Percentiles rank a stretch among this genome's conserved stretches.
These are phyloP conservation scores for Entomortierella parvispora DNA, from an alignment of 192 early-diverging fungal genomes.

Conservation along the genomic window DNA sequence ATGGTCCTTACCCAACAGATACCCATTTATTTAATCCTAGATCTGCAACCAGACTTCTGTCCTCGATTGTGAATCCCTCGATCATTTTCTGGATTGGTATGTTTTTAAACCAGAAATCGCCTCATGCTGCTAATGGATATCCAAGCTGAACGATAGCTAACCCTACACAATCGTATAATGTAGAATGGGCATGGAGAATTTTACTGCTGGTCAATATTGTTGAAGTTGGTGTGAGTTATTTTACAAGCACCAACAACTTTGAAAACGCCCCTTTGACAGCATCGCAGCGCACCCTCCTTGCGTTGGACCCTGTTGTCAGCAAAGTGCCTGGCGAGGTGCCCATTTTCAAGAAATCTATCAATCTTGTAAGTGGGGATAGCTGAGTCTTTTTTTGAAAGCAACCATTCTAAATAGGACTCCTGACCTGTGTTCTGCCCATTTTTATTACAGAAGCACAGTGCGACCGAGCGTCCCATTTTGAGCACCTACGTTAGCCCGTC, in stretches of 20 bases:
- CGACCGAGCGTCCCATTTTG: conserved; percentile 24
- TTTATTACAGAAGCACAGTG: conserved; percentile 8
- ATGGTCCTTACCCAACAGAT: not conserved
- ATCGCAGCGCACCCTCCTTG: conserved; percentile 37
- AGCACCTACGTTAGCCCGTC: conserved; percentile 41
- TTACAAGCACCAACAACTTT: conserved; percentile 30
- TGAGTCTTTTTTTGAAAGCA: too few species aligned
- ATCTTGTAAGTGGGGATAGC: conserved; percentile 22
- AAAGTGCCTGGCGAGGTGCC: conserved; percentile 32
- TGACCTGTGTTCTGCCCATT: not conserved
- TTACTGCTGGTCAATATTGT: conserved; percentile 21
- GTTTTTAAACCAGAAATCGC: not conserved
- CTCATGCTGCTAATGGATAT: not conserved
- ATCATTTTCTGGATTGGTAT: conserved; percentile 40
- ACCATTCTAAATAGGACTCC: not conserved
- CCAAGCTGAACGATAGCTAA: not conserved
- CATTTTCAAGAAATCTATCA: conserved; percentile 22
- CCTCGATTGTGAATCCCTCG: conserved; percentile 1
- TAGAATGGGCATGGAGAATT: conserved; percentile 26
- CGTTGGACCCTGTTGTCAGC: conserved; percentile 24
- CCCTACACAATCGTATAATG: not conserved
- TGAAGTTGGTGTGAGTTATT: conserved; percentile 27
- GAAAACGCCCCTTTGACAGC: conserved; percentile 36
- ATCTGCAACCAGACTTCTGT: conserved; percentile 6
- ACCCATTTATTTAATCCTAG: not conserved